These are phyloP conservation scores for Ophiocordyceps camponoti-rufipedis DNA, from an alignment of 2,329 filamentous ascomycete genomes.

Conservation along the genomic window DNA sequence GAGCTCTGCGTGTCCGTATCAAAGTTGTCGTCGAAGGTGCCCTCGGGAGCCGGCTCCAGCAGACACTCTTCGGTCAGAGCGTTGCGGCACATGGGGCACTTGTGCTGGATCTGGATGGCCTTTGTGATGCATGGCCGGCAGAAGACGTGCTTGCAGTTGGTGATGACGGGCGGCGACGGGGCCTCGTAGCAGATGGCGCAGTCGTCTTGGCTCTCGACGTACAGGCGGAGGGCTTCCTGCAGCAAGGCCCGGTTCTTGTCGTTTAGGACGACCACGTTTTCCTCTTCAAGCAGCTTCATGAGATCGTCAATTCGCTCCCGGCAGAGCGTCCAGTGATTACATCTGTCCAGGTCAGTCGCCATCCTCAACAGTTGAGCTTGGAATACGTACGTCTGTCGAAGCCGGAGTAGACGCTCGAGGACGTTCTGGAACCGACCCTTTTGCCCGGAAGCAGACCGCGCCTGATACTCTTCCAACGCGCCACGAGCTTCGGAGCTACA, in stretches of 20 bases:
- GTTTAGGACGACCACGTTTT: slow-evolving; percentile 51
- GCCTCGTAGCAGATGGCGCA: slow-evolving; percentile 68
- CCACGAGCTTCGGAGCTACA: slow-evolving; percentile 54
- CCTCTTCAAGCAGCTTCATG: slow-evolving; percentile 46
- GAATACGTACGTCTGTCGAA: slow-evolving; percentile 47
- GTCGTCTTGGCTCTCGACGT: slow-evolving; percentile 65
- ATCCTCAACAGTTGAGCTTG: background rate
- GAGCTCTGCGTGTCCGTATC: slow-evolving; percentile 53
- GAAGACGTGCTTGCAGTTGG: slow-evolving; percentile 68
- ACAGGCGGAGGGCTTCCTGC: slow-evolving; percentile 57
- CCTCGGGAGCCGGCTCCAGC: slow-evolving; percentile 46
- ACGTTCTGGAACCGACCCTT: slow-evolving; percentile 51
- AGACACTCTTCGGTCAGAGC: slow-evolving; percentile 39
- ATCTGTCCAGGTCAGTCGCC: slow-evolving; percentile 20
- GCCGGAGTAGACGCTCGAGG: slow-evolving; percentile 62
- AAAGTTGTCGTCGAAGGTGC: slow-evolving; percentile 27
- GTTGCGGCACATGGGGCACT: slow-evolving; percentile 72
- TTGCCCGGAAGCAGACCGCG: slow-evolving; percentile 20
- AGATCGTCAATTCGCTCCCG: slow-evolving; percentile 57
- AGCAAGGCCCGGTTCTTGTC: slow-evolving; percentile 54
- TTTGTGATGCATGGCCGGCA: slow-evolving; percentile 56
- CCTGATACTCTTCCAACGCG: slow-evolving; percentile 42
- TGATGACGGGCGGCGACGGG: slow-evolving; percentile 60
- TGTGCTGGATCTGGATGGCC: slow-evolving; percentile 56
- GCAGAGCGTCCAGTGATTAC: slow-evolving; percentile 77